Conservation (phyloP, 306 rosid genomes). For the barrel medic (Medicago truncatula) region MtrunA17r5.0-ANR NC_053046.1:9534001-9534500, state of each 20-base stretch:
- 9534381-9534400: not conserved
- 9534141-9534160: not conserved
- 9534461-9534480: too few species aligned
- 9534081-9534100: not conserved
- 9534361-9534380: too few species aligned
- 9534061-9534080: not conserved
- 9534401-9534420: not conserved
- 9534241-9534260: not conserved
- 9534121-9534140: not conserved
- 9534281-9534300: not conserved
- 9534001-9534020: not conserved
- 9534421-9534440: too few species aligned
- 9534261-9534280: not conserved
- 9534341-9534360: too few species aligned
- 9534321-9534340: not conserved
- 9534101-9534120: not conserved
- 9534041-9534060: constrained; percentile 18
- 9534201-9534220: not conserved
- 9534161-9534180: not conserved
- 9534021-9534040: not conserved
- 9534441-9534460: too few species aligned
- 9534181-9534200: not conserved
- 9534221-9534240: not conserved
- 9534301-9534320: not conserved
- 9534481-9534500: too few species aligned